Conservation (phyloP, 2,329 filamentous ascomycete genomes). For the Bretziella fagacearum region DNA sequence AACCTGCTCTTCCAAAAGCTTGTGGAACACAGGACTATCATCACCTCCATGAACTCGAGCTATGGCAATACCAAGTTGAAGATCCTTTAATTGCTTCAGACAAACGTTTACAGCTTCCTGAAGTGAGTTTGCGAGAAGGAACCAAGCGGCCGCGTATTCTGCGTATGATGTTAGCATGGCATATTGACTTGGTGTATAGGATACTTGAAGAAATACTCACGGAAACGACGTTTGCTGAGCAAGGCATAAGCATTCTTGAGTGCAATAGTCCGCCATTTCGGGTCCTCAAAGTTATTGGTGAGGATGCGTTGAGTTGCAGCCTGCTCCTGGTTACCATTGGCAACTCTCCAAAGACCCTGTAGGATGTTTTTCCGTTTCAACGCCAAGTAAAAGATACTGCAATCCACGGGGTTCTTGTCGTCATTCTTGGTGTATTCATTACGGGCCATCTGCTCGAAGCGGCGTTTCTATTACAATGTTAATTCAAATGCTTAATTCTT, state of each 20-base stretch:
- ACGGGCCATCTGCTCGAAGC: slow-evolving; percentile 72
- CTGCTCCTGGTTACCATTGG: slow-evolving; percentile 77
- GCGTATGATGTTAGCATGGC: not conserved
- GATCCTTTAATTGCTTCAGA: slow-evolving; percentile 68
- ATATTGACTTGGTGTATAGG: not conserved
- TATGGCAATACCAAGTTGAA: slow-evolving; percentile 79
- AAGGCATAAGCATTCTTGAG: slow-evolving; percentile 94
- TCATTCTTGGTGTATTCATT: slow-evolving; percentile 87
- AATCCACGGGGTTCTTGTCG: slow-evolving; percentile 77
- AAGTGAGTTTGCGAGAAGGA: slow-evolving; percentile 72
- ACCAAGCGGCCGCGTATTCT: slow-evolving; percentile 94
- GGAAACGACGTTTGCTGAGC: slow-evolving; percentile 75
- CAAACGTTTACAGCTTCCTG: slow-evolving; percentile 77
- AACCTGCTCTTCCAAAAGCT: slow-evolving; percentile 63
- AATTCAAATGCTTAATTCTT: not conserved
- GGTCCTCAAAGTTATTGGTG: slow-evolving; percentile 77
- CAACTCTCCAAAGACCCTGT: slow-evolving; percentile 87
- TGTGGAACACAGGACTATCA: slow-evolving; percentile 52
- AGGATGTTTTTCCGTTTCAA: slow-evolving; percentile 80
- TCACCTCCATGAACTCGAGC: slow-evolving; percentile 80
- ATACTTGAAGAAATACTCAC: slow-evolving; percentile 28
- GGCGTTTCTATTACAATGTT: slow-evolving; percentile 18
- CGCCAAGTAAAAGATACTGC: slow-evolving; percentile 80
- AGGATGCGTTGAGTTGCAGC: slow-evolving; percentile 60
- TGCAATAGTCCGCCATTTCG: slow-evolving; percentile 74